Base-by-base conservation (phyloP, 2,329 filamentous ascomycete genomes). In the Aquanectria penicillioides region DNA sequence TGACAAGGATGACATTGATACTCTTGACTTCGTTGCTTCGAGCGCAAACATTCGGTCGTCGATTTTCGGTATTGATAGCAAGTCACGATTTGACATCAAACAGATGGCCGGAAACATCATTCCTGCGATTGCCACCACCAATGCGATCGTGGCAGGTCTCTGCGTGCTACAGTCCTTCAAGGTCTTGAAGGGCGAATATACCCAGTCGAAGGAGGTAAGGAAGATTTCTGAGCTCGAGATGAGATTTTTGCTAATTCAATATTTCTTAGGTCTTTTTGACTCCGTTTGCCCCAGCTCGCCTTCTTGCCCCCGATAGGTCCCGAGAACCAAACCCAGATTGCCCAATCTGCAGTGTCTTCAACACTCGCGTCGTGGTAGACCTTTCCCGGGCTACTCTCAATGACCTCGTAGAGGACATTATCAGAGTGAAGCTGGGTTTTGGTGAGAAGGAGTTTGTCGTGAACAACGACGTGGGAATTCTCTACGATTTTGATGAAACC, bases 41-140 rank as follows among this genome's bases (percentile, higher is more conserved):
- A 92, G 90, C 66, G 93, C 94, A 25, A 99, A 99, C 70, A 86
- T 99, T 20, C 87, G 95, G 38, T 95, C 94, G 1, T 82, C 86
- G 20, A 84, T 97, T n/a, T 99, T 99, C 72, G 90, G 89, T 54
- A 97, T 99, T 57, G 91, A 94, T 51, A 79, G 82, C 5, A 94
- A 93, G 74, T 97, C 93, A 18, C 93, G 96, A 58, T 99, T 98
- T 71, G 94, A 98, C 72, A 94, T 95, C 70, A 99, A 99, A 79
- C 91, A 99, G 77, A 99, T 98, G 94, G 95, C 95, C 4, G 95
- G 95, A 51, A 99, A 99, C 74, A 99, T 99, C 69, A 99, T 99
- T 61, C 95, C 95, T 2, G 95, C 95, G 2, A 99, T 99, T 72
- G 95, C 95, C 5, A 99, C 95, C 0, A 98, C 95, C 0, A 99